Base-by-base conservation (phyloP, 177 flowering plant species). In the Vitis hybrid region DNA sequence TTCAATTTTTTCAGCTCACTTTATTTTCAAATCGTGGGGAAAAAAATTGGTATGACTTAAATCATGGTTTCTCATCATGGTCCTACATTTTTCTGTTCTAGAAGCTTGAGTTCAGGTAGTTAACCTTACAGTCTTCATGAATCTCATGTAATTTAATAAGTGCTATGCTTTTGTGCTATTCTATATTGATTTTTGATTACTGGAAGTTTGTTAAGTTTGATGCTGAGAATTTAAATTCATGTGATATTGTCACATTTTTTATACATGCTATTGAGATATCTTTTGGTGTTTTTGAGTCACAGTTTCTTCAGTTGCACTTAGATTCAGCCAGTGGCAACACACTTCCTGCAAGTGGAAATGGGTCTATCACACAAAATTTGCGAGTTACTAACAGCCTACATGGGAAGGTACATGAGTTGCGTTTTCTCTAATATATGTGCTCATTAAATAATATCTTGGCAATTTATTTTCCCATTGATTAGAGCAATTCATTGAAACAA, bases 281-380 rank as follows among this genome's bases (percentile, higher is more conserved):
- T 56, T 63, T 57, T 26, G 8, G 49, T 52, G 45, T 72, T 51
- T 67, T 66, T 15, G 54, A 70, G 72, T 52, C 55, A 30, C 94
- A 94, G 98, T 94, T 92, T 79, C 84, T 92, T 70, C 97, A 92
- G 69, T 77, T 94, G 78, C 92, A 86, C 69, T 76, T 94, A 51
- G 97, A 94, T 56, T 95, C 98, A 71, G 97, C 98, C 51, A 89
- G 89, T 74, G 65, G 93, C 73, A 91, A 84, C 70, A 81, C 83
- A 69, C 91, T 92, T 67, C 94, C 88, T 54, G 90, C 86, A 61
- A 81, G 81, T 75, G 92, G 90, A 60, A 81, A 77, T 74, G 97
- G 93, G 51, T 78, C 89, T 65, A 76, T 91, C 72, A 84, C 83
- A 51, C 98, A 94, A 72, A 84, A 54, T 69, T 68, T 94, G 74